Evolutionary conservation across 805 yeast species (phyloP).

Genomic region (Kodamaea leandrae): DNA sequence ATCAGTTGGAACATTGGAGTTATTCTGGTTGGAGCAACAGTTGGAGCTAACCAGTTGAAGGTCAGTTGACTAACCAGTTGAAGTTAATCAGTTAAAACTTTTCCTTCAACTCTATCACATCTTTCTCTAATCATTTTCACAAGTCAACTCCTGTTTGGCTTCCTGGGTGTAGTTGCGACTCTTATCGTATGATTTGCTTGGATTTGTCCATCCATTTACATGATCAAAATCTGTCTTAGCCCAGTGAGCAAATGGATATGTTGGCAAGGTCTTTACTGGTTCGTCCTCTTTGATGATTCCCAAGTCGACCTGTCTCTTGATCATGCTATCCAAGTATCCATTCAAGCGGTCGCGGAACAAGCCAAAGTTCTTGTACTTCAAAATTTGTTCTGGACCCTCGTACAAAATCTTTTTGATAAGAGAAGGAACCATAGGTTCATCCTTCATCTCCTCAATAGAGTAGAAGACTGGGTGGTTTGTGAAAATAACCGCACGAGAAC

Average conservation of each 20-base stretch:
- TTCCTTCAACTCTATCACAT: too few species aligned
- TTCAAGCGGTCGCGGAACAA: slow-evolving; percentile 57
- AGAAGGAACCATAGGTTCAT: slow-evolving; percentile 76
- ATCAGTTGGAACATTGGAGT: too few species aligned
- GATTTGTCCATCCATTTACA: slow-evolving; percentile 41
- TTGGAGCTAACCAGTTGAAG: too few species aligned
- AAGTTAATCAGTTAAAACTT: too few species aligned
- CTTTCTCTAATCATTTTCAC: slow-evolving; percentile 12
- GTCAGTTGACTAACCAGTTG: too few species aligned
- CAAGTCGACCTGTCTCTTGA: slow-evolving; percentile 54
- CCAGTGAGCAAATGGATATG: slow-evolving; percentile 67
- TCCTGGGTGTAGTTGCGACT: slow-evolving; percentile 22
- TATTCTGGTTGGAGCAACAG: too few species aligned
- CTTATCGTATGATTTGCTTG: slow-evolving; percentile 24
- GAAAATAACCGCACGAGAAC: slow-evolving; percentile 62
- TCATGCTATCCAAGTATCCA: slow-evolving; percentile 55
- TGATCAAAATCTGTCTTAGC: slow-evolving; percentile 40
- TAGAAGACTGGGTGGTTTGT: slow-evolving; percentile 79
- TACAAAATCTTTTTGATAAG: slow-evolving; percentile 60
- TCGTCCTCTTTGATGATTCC: slow-evolving; percentile 56
- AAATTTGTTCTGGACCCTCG: slow-evolving; percentile 65
- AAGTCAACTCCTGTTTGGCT: slow-evolving; percentile 21
- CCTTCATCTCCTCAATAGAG: slow-evolving; percentile 74
- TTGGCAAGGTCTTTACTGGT: slow-evolving; percentile 55
- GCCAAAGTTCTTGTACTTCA: slow-evolving; percentile 62